phyloP scores from a whole-genome alignment of 2,329 filamentous ascomycete species.

The Alternaria viburni region DNA sequence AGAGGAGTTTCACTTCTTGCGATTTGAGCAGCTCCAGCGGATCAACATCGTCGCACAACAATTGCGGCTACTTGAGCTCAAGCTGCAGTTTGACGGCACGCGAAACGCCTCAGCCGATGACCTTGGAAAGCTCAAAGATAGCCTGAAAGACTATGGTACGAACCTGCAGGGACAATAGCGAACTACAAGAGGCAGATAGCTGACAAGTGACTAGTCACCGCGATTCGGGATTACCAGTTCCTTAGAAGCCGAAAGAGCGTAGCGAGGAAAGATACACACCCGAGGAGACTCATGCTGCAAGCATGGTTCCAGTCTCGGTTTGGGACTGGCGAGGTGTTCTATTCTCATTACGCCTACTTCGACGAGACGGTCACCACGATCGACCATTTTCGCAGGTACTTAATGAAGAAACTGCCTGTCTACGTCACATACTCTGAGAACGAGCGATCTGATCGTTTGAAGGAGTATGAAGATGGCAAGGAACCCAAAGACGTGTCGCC shows the following conservation, averaged over 20 bases:
- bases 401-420: background rate
- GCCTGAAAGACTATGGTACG: background rate
- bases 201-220: background rate
- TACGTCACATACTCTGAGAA: background rate
- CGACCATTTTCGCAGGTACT: background rate
- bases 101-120: too few relatives aligned
- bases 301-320: background rate
- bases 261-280: too few relatives aligned
- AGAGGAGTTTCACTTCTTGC: too few relatives aligned
- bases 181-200: accelerated
- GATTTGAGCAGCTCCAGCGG: too few relatives aligned
- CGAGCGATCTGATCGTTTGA: background rate
- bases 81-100: too few relatives aligned
- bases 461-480: background rate
- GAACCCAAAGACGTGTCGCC: background rate
- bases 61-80: too few relatives aligned
- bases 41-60: too few relatives aligned
- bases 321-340: background rate
- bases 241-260: background rate
- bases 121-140: background rate
- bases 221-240: background rate
- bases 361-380: background rate
- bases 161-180: too few relatives aligned
- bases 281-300: background rate
- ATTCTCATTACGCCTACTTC: background rate